phyloP scores from a whole-genome alignment of 371 early-diverging fungal species.

The Mycotypha africana region DNA sequence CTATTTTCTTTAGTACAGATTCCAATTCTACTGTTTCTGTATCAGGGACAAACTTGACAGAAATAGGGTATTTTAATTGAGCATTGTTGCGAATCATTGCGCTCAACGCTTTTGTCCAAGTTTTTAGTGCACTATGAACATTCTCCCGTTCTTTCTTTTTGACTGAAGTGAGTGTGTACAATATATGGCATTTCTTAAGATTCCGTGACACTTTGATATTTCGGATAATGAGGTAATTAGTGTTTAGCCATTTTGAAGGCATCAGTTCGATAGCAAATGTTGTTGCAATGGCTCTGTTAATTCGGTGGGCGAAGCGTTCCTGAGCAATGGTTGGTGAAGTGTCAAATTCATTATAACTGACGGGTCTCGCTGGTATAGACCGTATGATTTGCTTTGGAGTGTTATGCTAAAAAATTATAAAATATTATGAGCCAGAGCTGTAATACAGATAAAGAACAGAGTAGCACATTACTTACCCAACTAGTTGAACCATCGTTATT shows the following conservation, averaged over 20 bases:
- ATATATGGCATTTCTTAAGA: slow-evolving; percentile 27
- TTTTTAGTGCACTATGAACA: slow-evolving; percentile 22
- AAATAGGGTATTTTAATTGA: slow-evolving; percentile 19
- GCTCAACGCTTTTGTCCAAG: slow-evolving; percentile 16
- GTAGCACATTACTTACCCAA: slow-evolving; percentile 1
- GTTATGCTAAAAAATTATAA: no score
- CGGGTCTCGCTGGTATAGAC: slow-evolving; percentile 24
- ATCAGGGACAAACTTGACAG: slow-evolving; percentile 35
- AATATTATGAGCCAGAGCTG: no score
- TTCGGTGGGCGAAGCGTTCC: slow-evolving; percentile 25
- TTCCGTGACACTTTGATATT: slow-evolving; percentile 31
- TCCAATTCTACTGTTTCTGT: slow-evolving; percentile 24
- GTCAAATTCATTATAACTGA: slow-evolving; percentile 21
- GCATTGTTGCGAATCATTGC: slow-evolving; percentile 22
- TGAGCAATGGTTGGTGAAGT: slow-evolving; percentile 30
- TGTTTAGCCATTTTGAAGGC: slow-evolving; percentile 26
- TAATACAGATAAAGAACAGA: no score
- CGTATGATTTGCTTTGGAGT: no score
- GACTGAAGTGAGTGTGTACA: slow-evolving; percentile 23
- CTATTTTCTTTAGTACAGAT: slow-evolving; percentile 20
- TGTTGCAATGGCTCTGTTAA: slow-evolving; percentile 28
- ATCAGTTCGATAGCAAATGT: slow-evolving; percentile 26
- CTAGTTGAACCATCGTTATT: no score
- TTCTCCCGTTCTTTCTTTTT: slow-evolving; percentile 23
- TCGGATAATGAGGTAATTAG: slow-evolving; percentile 14